Conservation (phyloP, 1,284 basidiomycete genomes). For the Austropuccinia psidii region DNA sequence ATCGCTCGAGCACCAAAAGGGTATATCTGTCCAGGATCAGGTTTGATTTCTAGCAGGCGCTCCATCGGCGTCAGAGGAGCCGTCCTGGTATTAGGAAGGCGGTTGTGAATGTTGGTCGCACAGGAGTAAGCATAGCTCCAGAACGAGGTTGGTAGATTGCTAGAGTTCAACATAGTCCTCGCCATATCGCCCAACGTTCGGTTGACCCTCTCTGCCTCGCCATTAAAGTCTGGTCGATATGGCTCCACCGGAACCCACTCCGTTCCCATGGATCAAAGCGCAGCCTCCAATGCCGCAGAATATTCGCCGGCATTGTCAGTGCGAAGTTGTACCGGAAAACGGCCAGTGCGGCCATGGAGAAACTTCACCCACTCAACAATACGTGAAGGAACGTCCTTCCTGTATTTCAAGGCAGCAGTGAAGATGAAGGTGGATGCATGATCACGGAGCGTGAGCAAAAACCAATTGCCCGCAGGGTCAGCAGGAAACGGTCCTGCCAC, state of each 20-base stretch:
- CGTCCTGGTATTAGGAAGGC: neutral
- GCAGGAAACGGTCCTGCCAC: neutral
- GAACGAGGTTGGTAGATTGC: neutral
- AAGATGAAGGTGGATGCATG: neutral
- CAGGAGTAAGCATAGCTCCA: neutral
- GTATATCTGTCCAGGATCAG: neutral
- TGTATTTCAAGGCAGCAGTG: neutral
- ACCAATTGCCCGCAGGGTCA: neutral
- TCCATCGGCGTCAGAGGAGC: neutral
- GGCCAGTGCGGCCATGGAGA: no score
- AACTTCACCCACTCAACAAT: no score
- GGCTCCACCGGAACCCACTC: neutral
- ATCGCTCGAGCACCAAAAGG: neutral
- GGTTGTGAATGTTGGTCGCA: neutral
- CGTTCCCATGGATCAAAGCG: no score
- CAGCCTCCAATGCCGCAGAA: neutral
- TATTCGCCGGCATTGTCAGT: conserved; percentile 2
- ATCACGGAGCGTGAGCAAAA: neutral
- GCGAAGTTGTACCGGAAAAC: no score
- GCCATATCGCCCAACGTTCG: conserved; percentile 12
- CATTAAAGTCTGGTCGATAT: conserved; percentile 1
- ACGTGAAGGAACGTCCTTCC: neutral
- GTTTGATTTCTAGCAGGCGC: neutral
- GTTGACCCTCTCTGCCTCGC: conserved; percentile 9
- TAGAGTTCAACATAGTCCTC: neutral